Evolutionary conservation across 2,329 filamentous ascomycete genomes (phyloP).

Genomic region (Stagonosporopsis tanaceti): DNA sequence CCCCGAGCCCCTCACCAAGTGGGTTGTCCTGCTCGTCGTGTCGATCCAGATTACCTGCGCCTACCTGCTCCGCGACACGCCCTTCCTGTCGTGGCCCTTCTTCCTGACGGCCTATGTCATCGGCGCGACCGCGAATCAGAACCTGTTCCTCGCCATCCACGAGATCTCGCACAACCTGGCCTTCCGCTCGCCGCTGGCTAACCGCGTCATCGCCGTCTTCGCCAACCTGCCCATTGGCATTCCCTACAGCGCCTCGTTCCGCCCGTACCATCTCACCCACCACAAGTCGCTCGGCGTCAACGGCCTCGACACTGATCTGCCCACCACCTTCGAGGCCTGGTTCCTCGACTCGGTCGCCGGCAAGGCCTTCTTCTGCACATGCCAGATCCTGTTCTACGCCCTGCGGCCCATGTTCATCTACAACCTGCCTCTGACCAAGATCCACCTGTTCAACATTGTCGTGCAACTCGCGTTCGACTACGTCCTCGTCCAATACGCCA

Average conservation of each 20-base stretch:
- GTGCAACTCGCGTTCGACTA: constrained; percentile 82
- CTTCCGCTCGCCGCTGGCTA: constrained; percentile 80
- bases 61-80: constrained; percentile 76
- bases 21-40: constrained; percentile 85
- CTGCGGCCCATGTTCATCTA: constrained; percentile 95
- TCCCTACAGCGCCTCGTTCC: constrained; percentile 94
- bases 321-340: constrained; percentile 87
- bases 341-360: constrained; percentile 94
- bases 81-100: constrained; percentile 85
- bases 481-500: constrained; percentile 67
- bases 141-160: constrained; percentile 97
- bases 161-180: constrained; percentile 98
- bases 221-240: constrained; percentile 96
- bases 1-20: constrained; percentile 94
- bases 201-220: constrained; percentile 87
- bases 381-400: constrained; percentile 99
- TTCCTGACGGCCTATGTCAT: constrained; percentile 88
- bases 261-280: constrained; percentile 97
- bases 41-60: constrained; percentile 80
- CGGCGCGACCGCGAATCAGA: constrained; percentile 96
- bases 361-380: constrained; percentile 99
- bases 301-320: constrained; percentile 94
- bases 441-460: constrained; percentile 83
- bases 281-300: constrained; percentile 98
- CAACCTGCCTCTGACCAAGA: constrained; percentile 82